Conservation (phyloP, 306 rosid species). For the Dryas octopetala region DNA sequence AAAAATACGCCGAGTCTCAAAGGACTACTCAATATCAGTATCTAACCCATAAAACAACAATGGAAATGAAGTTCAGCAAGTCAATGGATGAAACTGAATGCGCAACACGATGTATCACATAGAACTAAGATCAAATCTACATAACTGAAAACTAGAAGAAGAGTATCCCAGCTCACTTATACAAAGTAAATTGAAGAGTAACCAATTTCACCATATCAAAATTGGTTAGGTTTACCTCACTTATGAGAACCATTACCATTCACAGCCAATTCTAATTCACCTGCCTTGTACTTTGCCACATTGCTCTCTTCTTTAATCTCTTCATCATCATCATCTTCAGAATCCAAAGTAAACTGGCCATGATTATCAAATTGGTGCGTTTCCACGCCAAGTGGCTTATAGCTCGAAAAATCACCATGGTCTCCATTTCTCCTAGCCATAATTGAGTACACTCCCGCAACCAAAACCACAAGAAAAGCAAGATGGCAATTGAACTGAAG, state of each 20-base stretch:
- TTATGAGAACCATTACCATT: slow-evolving; percentile 52
- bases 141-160: slow-evolving; percentile 15
- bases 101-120: slow-evolving; percentile 1
- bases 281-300: slow-evolving; percentile 34
- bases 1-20: not conserved
- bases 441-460: slow-evolving; percentile 45
- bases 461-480: slow-evolving; percentile 53
- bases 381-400: slow-evolving; percentile 57
- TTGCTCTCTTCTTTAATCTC: slow-evolving; percentile 38
- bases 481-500: slow-evolving; percentile 96
- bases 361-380: slow-evolving; percentile 43
- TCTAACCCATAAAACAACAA: not conserved
- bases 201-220: slow-evolving; percentile 17
- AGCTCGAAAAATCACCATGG: slow-evolving; percentile 12
- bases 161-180: slow-evolving; percentile 24
- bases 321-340: slow-evolving; percentile 46
- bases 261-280: slow-evolving; percentile 36
- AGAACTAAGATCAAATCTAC: slow-evolving; percentile 20
- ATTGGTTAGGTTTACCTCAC: slow-evolving; percentile 31
- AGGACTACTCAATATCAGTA: slow-evolving; percentile 1
- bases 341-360: slow-evolving; percentile 63
- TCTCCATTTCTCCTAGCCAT: slow-evolving; percentile 31
- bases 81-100: not conserved
- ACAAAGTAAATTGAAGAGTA: slow-evolving; percentile 8
- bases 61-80: not conserved